Conservation (phyloP, 495 filamentous ascomycete genomes). For the Jackrogersella minutella region DNA sequence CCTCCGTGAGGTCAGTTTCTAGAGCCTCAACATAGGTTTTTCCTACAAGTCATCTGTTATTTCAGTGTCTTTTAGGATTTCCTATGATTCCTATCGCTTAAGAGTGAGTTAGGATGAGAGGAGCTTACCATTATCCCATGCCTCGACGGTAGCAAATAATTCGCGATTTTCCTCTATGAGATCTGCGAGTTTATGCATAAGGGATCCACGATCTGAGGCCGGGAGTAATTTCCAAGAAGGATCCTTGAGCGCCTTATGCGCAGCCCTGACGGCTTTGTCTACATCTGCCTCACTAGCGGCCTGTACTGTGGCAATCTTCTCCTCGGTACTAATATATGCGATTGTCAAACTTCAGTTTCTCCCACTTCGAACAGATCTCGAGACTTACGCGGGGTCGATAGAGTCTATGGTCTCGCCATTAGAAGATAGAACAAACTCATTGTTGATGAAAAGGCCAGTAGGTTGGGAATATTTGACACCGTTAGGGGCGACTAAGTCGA, state of each 20-base stretch:
- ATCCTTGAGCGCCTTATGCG: conserved; percentile 5
- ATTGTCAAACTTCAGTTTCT: neutral
- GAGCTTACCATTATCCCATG: conserved; percentile 8
- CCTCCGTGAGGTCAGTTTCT: neutral
- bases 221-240: conserved; percentile 9
- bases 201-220: neutral
- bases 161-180: conserved; percentile 5
- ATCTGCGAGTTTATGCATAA: conserved; percentile 5
- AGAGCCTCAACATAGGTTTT: conserved; percentile 6
- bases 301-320: conserved; percentile 4
- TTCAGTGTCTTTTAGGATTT: neutral
- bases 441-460: conserved; percentile 6
- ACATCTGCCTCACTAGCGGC: conserved; percentile 3
- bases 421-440: neutral
- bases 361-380: neutral
- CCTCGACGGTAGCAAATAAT: conserved; percentile 1
- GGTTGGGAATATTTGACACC: conserved; percentile 7
- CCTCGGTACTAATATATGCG: neutral
- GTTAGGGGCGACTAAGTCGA: neutral
- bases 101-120: neutral
- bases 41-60: neutral
- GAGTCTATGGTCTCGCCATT: conserved; percentile 1
- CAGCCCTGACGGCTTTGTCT: conserved; percentile 5
- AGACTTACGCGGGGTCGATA: conserved; percentile 11
- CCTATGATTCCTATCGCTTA: neutral